These are phyloP conservation scores for Fraxinus nigra DNA, from an alignment of 305 asterid species.

Conservation along the genomic window DNA sequence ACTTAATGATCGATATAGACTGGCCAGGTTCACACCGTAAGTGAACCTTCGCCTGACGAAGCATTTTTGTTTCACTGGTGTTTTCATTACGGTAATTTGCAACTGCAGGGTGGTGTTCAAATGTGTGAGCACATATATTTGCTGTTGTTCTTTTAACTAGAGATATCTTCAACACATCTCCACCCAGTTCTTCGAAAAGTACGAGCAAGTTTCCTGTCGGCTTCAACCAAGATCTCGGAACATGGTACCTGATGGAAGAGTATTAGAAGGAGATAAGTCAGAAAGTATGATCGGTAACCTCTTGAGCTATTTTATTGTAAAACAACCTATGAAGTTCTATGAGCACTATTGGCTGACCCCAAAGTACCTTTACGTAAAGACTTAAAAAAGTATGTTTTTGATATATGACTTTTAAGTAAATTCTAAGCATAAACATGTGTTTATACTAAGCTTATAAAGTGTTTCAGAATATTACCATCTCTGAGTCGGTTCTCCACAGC, in stretches of 20 bases:
- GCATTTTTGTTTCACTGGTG: slow-evolving; percentile 28
- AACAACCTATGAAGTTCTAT: background rate
- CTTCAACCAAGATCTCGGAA: slow-evolving; percentile 77
- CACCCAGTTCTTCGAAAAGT: slow-evolving; percentile 63
- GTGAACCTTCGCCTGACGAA: slow-evolving; percentile 39
- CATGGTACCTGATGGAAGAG: slow-evolving; percentile 60
- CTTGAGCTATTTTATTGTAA: background rate
- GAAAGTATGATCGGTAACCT: background rate
- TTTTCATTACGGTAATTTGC: slow-evolving; percentile 36
- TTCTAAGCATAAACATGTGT: background rate
- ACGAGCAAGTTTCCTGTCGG: slow-evolving; percentile 56
- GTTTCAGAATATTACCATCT: slow-evolving; percentile 45
- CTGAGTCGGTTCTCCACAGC: slow-evolving; percentile 70
- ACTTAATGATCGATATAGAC: slow-evolving; percentile 46
- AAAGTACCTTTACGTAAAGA: background rate
- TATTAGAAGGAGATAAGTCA: background rate
- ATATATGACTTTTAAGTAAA: background rate
- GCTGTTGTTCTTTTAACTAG: slow-evolving; percentile 43
- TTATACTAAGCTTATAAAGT: background rate
- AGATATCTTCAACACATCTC: slow-evolving; percentile 52
- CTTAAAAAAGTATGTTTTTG: background rate
- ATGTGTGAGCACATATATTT: slow-evolving; percentile 39
- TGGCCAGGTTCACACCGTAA: slow-evolving; percentile 47
- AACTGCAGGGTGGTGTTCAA: slow-evolving; percentile 41
- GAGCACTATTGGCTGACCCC: background rate